Evolutionary conservation across 371 early-diverging fungal genomes (phyloP).

Genomic region (Globomyces sp.): DNA sequence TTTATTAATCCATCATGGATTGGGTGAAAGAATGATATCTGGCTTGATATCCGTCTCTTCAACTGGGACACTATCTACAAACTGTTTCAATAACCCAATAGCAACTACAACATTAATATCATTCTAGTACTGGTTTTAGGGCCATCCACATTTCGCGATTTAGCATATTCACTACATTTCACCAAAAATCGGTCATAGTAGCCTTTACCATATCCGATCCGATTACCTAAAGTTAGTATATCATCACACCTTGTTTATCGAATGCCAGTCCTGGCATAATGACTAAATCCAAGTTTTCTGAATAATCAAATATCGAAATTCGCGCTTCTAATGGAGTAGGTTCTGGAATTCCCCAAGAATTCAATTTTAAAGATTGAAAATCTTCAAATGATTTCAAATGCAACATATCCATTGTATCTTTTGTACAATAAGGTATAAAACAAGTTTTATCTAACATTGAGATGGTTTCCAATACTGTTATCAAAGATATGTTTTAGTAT

Average conservation of each 20-base stretch:
- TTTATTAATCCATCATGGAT: too few species aligned
- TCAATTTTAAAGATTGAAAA: constrained; percentile 34
- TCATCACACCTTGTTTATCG: constrained; percentile 32
- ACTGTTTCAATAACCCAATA: constrained; percentile 7
- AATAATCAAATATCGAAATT: constrained; percentile 15
- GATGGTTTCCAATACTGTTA: constrained; percentile 17
- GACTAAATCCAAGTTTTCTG: constrained; percentile 29
- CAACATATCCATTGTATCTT: constrained; percentile 53
- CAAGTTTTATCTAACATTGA: constrained; percentile 25
- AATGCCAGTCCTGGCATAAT: constrained; percentile 55
- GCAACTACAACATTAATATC: background rate
- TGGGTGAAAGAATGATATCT: background rate
- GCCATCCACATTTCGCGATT: background rate
- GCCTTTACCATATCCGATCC: constrained; percentile 60
- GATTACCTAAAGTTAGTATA: constrained; percentile 2
- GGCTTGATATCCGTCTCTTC: constrained; percentile 12
- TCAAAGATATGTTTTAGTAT: constrained; percentile 31
- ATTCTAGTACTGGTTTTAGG: background rate
- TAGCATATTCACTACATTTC: background rate
- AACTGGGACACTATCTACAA: constrained; percentile 1
- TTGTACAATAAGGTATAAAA: constrained; percentile 47
- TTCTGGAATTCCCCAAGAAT: constrained; percentile 60
- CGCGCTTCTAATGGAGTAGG: constrained; percentile 34
- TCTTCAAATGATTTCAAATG: constrained; percentile 30
- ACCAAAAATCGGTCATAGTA: constrained; percentile 50